Evolutionary conservation across 1,139 yeast species (phyloP).

Genomic region (Pichia kudriavzevii): DNA sequence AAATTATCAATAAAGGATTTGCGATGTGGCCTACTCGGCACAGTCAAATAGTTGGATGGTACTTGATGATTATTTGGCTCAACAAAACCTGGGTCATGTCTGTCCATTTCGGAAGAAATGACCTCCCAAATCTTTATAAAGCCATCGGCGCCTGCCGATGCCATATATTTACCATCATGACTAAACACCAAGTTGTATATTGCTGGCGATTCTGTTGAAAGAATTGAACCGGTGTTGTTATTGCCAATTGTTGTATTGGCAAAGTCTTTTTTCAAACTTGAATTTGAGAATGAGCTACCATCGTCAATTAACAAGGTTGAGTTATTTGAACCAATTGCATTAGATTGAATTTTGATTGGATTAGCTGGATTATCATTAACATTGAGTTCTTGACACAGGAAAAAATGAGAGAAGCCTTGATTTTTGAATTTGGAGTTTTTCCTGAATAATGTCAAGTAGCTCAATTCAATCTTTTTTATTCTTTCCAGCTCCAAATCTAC

Average conservation of each 20-base stretch:
- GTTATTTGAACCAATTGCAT: not conserved
- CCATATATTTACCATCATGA: constrained; percentile 71
- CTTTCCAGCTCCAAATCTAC: constrained; percentile 13
- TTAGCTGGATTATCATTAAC: not conserved
- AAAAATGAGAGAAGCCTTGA: constrained; percentile 35
- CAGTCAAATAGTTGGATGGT: not conserved
- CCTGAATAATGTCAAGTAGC: constrained; percentile 43
- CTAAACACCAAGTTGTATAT: constrained; percentile 65
- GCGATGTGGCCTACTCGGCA: constrained; percentile 1
- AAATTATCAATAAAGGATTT: constrained; percentile 9
- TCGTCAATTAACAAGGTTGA: too few species aligned
- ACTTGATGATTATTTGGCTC: too few species aligned
- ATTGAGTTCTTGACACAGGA: constrained; percentile 72
- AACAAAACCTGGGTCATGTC: too few species aligned
- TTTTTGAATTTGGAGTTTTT: constrained; percentile 29
- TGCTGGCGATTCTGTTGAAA: constrained; percentile 7
- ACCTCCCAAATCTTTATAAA: constrained; percentile 73
- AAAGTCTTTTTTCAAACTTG: constrained; percentile 4
- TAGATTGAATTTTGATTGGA: not conserved
- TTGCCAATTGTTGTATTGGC: constrained; percentile 2
- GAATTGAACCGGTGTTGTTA: not conserved
- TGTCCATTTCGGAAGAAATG: constrained; percentile 57
- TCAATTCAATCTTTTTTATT: constrained; percentile 35
- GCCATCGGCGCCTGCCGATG: constrained; percentile 75
- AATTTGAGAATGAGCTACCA: not conserved